Percentiles rank a stretch among this genome's conserved stretches.
Conservation (phyloP, 2,329 filamentous ascomycete species). For the Penicillium sp. region DNA sequence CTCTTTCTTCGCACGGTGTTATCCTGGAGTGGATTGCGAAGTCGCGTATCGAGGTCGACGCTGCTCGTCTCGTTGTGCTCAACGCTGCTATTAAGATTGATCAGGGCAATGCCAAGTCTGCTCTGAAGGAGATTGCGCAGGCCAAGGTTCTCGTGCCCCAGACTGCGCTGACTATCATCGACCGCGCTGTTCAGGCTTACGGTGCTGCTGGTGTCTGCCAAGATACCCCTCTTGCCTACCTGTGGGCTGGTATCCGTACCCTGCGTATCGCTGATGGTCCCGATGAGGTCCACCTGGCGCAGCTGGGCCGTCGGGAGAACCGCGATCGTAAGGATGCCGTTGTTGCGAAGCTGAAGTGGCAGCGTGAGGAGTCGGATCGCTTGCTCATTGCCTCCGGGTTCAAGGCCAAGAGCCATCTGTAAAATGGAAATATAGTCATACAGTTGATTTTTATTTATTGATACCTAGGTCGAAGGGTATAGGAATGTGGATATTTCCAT, state of each 20-base stretch:
- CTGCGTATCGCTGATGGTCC: slow-evolving; percentile 87
- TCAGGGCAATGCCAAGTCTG: slow-evolving; percentile 79
- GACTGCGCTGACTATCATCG: slow-evolving; percentile 80
- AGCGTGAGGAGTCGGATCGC: slow-evolving; percentile 39
- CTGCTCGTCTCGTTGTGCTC: slow-evolving; percentile 82
- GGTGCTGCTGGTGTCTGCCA: slow-evolving; percentile 89
- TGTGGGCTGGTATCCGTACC: slow-evolving; percentile 79
- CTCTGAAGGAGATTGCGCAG: slow-evolving; percentile 89
- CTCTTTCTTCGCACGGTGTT: slow-evolving; percentile 83
- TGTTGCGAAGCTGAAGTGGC: slow-evolving; percentile 44
- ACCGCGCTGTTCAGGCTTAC: slow-evolving; percentile 89
- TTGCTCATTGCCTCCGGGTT: slow-evolving; percentile 39
- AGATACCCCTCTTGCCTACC: slow-evolving; percentile 83
- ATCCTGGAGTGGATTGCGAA: slow-evolving; percentile 93
- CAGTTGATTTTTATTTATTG: background rate
- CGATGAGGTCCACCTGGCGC: slow-evolving; percentile 83
- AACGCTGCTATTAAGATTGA: slow-evolving; percentile 97
- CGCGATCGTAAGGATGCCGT: slow-evolving; percentile 47
- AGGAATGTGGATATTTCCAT: background rate
- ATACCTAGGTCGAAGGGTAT: background rate
- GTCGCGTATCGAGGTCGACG: slow-evolving; percentile 90
- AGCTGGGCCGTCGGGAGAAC: slow-evolving; percentile 57
- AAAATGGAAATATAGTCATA: slow-evolving; percentile 7
- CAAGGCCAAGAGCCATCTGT: slow-evolving; percentile 38
- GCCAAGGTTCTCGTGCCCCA: slow-evolving; percentile 89